Conservation (phyloP, 305 asterid genomes). For the Lippia alba region DNA sequence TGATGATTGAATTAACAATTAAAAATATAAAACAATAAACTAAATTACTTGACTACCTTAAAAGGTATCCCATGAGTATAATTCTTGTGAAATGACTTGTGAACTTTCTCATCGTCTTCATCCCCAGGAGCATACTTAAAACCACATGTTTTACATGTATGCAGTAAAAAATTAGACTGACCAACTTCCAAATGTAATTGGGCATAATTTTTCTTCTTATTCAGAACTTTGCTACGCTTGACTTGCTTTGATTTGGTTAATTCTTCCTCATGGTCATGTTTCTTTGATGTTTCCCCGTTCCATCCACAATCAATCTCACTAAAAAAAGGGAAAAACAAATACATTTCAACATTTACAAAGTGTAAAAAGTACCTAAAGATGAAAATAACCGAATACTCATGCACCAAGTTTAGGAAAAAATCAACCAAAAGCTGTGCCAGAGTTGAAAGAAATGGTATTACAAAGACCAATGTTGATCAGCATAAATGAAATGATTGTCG, state of each 20-base stretch:
- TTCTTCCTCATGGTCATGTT: constrained; percentile 31
- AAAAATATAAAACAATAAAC: not conserved
- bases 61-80: constrained; percentile 70
- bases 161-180: constrained; percentile 70
- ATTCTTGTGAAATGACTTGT: constrained; percentile 76
- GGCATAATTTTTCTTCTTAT: constrained; percentile 70
- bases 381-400: not conserved
- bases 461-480: not conserved
- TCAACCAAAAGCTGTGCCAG: not conserved
- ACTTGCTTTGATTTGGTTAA: constrained; percentile 29
- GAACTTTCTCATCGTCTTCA: constrained; percentile 70
- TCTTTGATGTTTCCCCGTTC: constrained; percentile 32
- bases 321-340: constrained; percentile 19
- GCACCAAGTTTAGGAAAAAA: not conserved
- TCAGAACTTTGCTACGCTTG: constrained; percentile 47
- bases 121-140: constrained; percentile 70
- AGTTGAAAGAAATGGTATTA: not conserved
- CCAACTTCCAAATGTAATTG: constrained; percentile 75
- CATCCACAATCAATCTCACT: constrained; percentile 37
- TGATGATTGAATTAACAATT: not conserved
- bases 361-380: not conserved
- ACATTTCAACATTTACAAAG: not conserved
- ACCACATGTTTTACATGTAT: constrained; percentile 61
- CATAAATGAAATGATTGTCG: not conserved
- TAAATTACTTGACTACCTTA: constrained; percentile 46